Evolutionary conservation across 495 filamentous ascomycete species (phyloP), one percentile per base, ranked within the genome.

Genomic region (Pseudotulostoma volvatum): DNA sequence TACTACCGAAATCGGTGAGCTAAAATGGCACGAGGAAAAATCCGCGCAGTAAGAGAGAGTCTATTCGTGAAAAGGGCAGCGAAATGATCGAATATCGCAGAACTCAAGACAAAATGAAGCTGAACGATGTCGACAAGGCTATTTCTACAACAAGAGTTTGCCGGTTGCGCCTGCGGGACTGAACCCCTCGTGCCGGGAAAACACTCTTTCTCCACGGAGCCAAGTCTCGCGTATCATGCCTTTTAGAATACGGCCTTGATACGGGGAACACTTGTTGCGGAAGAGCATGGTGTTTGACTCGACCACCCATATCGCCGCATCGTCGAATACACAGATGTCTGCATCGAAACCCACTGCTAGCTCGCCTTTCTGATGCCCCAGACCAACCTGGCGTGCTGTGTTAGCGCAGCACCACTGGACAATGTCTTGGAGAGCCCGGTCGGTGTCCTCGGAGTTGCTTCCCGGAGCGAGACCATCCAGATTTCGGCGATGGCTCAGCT

Each of bases 221-320:
- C 84, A 96, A 7, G 90, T 95, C 67, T 94, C 85, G 37, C 63
- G 70, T 9, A 95, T 88, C 44, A 82, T 71, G 0, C 90, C 90
- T 40, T 64, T 71, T 52, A 97, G 74, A 4, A 56, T 71, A 47
- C 76, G 78, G 17, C 85, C 84, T 58, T 95, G 81, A 64, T 94
- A 97, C 2, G 90, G 90, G 17, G 75, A 83, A 63, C 84, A 83
- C 57, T 93, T 92, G 55, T 97, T 96, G 48, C 86, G 74, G 71
- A 93, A 97, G 31, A 90, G 70, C 88, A 97, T 93, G 20, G 64
- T 64, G 49, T 57, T 63, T 9, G 55, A 54, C 49, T 68, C 64
- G 39, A 94, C 73, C 30, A 74, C 70, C 70, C 86, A 97, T 48
- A 70, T 70, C 19, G 74, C 79, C 33, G 73, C 63, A 34, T 87